These are phyloP conservation scores for Sporothrix globosa DNA, from an alignment of 2,329 filamentous ascomycete species.

Conservation along the genomic window DNA sequence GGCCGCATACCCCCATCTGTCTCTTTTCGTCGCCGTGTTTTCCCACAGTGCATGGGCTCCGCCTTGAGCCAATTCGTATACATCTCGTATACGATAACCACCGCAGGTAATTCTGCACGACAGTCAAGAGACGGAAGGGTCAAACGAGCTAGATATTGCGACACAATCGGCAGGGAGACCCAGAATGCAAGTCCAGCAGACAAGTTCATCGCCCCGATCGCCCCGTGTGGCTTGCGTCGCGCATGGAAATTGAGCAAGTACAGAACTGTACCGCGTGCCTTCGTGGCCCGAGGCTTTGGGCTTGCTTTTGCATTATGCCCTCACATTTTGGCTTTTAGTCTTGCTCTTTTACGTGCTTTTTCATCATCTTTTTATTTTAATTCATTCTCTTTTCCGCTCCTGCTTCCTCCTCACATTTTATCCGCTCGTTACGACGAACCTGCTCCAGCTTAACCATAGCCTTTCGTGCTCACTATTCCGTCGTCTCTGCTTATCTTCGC, in stretches of 20 bases:
- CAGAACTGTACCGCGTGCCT: background rate
- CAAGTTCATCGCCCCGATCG: background rate
- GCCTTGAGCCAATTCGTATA: background rate
- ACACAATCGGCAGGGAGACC: background rate
- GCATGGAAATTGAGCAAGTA: constrained; percentile 4
- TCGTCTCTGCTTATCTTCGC: constrained; percentile 13
- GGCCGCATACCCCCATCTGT: background rate
- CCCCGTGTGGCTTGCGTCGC: constrained; percentile 10
- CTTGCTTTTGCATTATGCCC: constrained; percentile 6
- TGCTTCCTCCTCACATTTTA: constrained; percentile 4
- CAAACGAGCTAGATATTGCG: background rate
- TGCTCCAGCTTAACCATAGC: background rate
- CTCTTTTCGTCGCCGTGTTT: background rate
- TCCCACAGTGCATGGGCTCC: background rate
- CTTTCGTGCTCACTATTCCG: background rate
- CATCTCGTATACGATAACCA: constrained; percentile 23
- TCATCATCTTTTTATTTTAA: background rate
- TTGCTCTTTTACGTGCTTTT: no score
- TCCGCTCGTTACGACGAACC: constrained; percentile 18
- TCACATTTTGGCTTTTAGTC: background rate
- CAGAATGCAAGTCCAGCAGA: background rate
- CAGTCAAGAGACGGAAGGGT: background rate
- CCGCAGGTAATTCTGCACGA: background rate
- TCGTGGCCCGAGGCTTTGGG: background rate
- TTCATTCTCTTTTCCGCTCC: background rate